Evolutionary conservation across 768 basidiomycete species (phyloP).

Genomic region (Leccinum olivaceopallidum): DNA sequence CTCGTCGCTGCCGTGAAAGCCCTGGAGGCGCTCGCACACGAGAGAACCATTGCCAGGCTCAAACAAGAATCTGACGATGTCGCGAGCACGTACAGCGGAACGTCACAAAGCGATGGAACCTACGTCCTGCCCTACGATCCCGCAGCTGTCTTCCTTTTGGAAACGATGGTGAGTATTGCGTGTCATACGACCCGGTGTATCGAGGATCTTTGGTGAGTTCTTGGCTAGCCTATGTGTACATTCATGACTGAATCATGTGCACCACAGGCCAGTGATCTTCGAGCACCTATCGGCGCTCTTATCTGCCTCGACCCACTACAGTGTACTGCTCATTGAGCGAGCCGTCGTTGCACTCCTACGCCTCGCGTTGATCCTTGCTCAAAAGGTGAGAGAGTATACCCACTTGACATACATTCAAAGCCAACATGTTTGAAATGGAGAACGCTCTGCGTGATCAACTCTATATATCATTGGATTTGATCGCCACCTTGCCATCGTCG

Average conservation of each 20-base stretch:
- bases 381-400: constrained; percentile 55
- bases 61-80: constrained; percentile 69
- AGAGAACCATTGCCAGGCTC: constrained; percentile 78
- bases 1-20: constrained; percentile 83
- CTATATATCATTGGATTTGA: constrained; percentile 89
- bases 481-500: constrained; percentile 73
- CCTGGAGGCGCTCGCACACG: constrained; percentile 87
- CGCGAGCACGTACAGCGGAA: constrained; percentile 34
- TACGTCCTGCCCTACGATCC: constrained; percentile 88
- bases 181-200: constrained; percentile 76
- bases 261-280: constrained; percentile 85
- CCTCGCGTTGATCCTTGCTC: constrained; percentile 80
- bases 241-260: constrained; percentile 2
- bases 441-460: constrained; percentile 87
- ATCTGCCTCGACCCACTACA: constrained; percentile 76
- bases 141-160: constrained; percentile 90
- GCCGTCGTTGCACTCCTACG: constrained; percentile 88
- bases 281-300: constrained; percentile 88
- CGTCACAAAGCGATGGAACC: constrained; percentile 41
- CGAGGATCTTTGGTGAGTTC: constrained; percentile 81
- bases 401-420: neutral
- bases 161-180: constrained; percentile 91
- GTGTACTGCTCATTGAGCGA: constrained; percentile 88
- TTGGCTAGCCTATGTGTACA: neutral
- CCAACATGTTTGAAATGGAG: constrained; percentile 38